Evolutionary conservation across 75 land plant genomes (phyloP).

Genomic region (Adiantum capillusveneris): DNA sequence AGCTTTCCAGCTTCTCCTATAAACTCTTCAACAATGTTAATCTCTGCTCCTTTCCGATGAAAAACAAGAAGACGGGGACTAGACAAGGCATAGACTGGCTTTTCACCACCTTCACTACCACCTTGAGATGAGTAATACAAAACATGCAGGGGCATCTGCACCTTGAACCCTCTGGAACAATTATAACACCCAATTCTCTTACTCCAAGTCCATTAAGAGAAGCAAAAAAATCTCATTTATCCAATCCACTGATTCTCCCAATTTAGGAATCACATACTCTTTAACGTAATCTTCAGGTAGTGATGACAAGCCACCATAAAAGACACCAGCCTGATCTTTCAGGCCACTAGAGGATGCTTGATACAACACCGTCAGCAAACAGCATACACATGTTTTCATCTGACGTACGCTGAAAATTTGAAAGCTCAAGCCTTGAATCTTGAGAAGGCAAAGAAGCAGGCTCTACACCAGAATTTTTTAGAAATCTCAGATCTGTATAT

Average conservation of each 20-base stretch:
- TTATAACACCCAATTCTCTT: slow-evolving; percentile 49
- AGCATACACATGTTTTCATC: slow-evolving; percentile 19
- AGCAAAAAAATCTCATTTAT: slow-evolving; percentile 56
- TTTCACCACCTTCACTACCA: slow-evolving; percentile 12
- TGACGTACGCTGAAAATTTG: too few relatives aligned
- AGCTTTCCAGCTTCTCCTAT: slow-evolving; percentile 23
- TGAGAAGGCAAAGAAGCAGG: slow-evolving; percentile 8
- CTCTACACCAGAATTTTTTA: slow-evolving; percentile 35
- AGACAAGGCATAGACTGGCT: slow-evolving; percentile 34
- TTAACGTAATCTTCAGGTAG: slow-evolving; percentile 16
- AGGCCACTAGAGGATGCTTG: slow-evolving; percentile 14
- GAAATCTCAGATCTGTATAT: slow-evolving; percentile 71
- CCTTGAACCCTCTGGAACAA: slow-evolving; percentile 46
- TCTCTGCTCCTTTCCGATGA: slow-evolving; percentile 56
- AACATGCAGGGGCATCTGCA: slow-evolving; percentile 50
- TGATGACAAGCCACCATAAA: slow-evolving; percentile 44
- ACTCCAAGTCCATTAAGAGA: slow-evolving; percentile 78
- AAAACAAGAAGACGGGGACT: slow-evolving; percentile 75
- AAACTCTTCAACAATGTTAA: slow-evolving; percentile 74
- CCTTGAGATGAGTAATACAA: slow-evolving; percentile 40
- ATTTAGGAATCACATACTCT: slow-evolving; percentile 7
- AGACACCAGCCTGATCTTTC: slow-evolving; percentile 42
- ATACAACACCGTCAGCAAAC: slow-evolving; percentile 57
- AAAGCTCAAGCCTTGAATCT: slow-evolving; percentile 2
- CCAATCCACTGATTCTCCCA: slow-evolving; percentile 9